These are phyloP conservation scores for Termitomyces sp. DNA, from an alignment of 768 basidiomycete genomes.

Conservation along the genomic window DNA sequence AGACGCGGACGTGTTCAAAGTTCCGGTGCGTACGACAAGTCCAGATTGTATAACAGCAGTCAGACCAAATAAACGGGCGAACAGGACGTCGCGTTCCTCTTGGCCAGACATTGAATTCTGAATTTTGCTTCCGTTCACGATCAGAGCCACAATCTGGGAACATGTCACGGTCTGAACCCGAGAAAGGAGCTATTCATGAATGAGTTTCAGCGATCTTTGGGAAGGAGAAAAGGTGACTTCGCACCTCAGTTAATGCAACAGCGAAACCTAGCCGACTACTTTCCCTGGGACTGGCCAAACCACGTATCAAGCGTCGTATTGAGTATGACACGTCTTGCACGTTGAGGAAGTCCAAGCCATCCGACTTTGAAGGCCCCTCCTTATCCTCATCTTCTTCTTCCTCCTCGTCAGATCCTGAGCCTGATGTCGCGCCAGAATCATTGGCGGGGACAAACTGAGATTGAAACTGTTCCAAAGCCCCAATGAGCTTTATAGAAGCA, in stretches of 20 bases:
- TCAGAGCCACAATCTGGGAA: constrained; percentile 68
- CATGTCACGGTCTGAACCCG: constrained; percentile 75
- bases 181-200: constrained; percentile 58
- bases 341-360: constrained; percentile 62
- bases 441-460: constrained; percentile 48
- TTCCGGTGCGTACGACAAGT: constrained; percentile 59
- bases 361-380: constrained; percentile 33
- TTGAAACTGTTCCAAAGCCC: constrained; percentile 84
- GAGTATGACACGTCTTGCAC: constrained; percentile 93
- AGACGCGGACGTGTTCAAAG: constrained; percentile 48
- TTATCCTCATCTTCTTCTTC: constrained; percentile 37
- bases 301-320: constrained; percentile 78
- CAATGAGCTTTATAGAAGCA: constrained; percentile 81
- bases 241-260: constrained; percentile 91
- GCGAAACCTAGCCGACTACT: constrained; percentile 94
- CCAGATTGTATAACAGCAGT: constrained; percentile 83
- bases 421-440: constrained; percentile 20
- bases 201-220: background rate
- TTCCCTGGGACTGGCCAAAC: constrained; percentile 88
- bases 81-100: constrained; percentile 89
- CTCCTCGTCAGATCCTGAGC: constrained; percentile 39
- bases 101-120: constrained; percentile 80
- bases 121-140: constrained; percentile 65
- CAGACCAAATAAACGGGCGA: constrained; percentile 89
- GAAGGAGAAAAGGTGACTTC: constrained; percentile 11